Evolutionary conservation across 257 asterid genomes (phyloP).

Genomic region (Nicotiana tabacum): DNA sequence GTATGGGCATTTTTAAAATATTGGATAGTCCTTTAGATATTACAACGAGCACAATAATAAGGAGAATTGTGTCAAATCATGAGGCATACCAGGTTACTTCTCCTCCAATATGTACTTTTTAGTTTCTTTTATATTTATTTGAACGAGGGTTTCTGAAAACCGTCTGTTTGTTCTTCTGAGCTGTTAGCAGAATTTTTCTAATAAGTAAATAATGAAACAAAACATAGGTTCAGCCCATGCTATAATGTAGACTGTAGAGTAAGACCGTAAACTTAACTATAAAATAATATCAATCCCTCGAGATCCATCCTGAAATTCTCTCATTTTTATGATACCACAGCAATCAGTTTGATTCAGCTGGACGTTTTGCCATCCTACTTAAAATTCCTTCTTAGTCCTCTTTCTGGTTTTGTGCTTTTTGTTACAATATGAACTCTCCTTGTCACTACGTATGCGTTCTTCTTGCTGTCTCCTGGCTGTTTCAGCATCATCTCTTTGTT

Average conservation of each 20-base stretch:
- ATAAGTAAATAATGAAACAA: background rate
- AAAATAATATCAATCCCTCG: background rate
- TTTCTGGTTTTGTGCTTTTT: too few relatives aligned
- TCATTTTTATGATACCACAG: background rate
- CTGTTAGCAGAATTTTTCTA: background rate
- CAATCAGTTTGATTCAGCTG: background rate
- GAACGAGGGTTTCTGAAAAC: background rate
- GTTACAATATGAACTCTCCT: too few relatives aligned
- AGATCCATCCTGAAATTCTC: background rate
- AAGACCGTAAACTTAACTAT: background rate
- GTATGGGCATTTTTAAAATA: conserved; percentile 59
- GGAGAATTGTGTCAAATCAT: conserved; percentile 86
- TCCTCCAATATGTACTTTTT: conserved; percentile 2
- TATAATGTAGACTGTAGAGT: background rate
- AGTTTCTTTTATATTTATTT: background rate
- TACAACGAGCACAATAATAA: conserved; percentile 86
- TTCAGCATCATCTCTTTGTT: too few relatives aligned
- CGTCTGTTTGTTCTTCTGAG: background rate
- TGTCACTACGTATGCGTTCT: too few relatives aligned
- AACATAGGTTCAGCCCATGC: background rate
- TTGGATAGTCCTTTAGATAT: conserved; percentile 88
- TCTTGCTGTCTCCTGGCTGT: too few relatives aligned
- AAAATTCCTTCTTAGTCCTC: background rate
- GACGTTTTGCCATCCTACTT: background rate
- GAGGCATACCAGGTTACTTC: conserved; percentile 80